Conservation (phyloP, 1,284 basidiomycete species). For the Leccinum ponderosum region DNA sequence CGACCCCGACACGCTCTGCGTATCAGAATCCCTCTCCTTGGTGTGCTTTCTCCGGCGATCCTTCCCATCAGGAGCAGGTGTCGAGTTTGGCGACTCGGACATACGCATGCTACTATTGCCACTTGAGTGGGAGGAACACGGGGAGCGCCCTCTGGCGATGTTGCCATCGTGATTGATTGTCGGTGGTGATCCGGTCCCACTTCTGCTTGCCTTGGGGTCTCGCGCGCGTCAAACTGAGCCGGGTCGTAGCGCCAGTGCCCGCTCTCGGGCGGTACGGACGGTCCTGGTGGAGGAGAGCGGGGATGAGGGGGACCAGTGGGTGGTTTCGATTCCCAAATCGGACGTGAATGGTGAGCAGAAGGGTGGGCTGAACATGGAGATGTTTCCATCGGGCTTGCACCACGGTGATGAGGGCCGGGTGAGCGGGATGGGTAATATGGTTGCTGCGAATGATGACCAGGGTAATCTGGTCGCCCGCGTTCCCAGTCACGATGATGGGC, state of each 20-base stretch:
- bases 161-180: conserved; percentile 24
- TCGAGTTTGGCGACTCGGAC: conserved; percentile 45
- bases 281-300: conserved; percentile 26
- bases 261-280: conserved; percentile 18
- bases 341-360: conserved; percentile 18
- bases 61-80: conserved; percentile 33
- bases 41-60: conserved; percentile 30
- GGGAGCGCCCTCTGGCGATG: conserved; percentile 35
- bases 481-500: conserved; percentile 53
- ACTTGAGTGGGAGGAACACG: conserved; percentile 27
- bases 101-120: conserved; percentile 26
- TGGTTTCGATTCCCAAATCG: conserved; percentile 36
- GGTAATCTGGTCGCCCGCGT: conserved; percentile 50
- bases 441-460: conserved; percentile 35
- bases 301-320: conserved; percentile 26
- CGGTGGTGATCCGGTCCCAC: conserved; percentile 24
- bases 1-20: conserved; percentile 32
- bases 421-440: conserved; percentile 32
- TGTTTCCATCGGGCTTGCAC: conserved; percentile 44
- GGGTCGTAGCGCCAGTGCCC: conserved; percentile 37
- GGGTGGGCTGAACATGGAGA: conserved; percentile 55
- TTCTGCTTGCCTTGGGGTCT: conserved; percentile 31
- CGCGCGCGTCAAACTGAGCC: conserved; percentile 31
- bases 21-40: conserved; percentile 44
- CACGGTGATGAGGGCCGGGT: conserved; percentile 33